These are phyloP conservation scores for Irpex sp. DNA, from an alignment of 1,284 basidiomycete genomes.

Conservation along the genomic window DNA sequence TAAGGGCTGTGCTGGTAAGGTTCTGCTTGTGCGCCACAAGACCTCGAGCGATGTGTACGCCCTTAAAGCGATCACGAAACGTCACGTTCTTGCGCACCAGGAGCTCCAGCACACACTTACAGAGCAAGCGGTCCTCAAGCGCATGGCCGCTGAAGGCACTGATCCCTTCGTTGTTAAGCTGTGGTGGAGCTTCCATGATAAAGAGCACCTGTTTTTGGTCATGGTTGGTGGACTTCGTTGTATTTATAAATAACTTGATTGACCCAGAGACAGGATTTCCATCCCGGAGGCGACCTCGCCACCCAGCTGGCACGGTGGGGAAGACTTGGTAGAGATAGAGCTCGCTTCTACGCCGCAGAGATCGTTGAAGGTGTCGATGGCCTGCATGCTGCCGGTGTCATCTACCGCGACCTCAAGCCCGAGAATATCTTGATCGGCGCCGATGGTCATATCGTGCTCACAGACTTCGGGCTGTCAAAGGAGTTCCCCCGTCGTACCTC, in stretches of 20 bases:
- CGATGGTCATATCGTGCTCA: constrained; percentile 93
- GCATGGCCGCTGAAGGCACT: constrained; percentile 76
- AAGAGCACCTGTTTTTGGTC: constrained; percentile 89
- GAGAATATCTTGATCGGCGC: constrained; percentile 94
- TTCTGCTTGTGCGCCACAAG: constrained; percentile 82
- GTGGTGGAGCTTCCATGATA: constrained; percentile 95
- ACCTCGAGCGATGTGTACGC: constrained; percentile 74
- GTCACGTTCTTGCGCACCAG: constrained; percentile 92
- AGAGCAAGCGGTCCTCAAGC: constrained; percentile 89
- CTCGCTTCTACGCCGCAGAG: constrained; percentile 94
- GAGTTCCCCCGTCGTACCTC: constrained; percentile 65
- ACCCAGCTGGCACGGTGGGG: constrained; percentile 96
- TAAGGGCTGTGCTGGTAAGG: constrained; percentile 95
- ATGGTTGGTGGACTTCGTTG: constrained; percentile 49
- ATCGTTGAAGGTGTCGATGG: constrained; percentile 95
- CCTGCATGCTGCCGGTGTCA: constrained; percentile 82
- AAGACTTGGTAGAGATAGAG: constrained; percentile 85
- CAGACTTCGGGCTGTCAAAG: constrained; percentile 92
- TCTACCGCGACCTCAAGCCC: constrained; percentile 89
- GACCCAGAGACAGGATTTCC: constrained; percentile 68
- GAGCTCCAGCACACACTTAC: constrained; percentile 94
- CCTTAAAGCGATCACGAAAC: constrained; percentile 95
- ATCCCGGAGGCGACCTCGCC: constrained; percentile 94
- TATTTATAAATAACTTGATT: background rate
- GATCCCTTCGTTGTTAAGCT: constrained; percentile 94